phyloP scores from a whole-genome alignment of 257 asterid species.

The Agastache rugosa region DNA sequence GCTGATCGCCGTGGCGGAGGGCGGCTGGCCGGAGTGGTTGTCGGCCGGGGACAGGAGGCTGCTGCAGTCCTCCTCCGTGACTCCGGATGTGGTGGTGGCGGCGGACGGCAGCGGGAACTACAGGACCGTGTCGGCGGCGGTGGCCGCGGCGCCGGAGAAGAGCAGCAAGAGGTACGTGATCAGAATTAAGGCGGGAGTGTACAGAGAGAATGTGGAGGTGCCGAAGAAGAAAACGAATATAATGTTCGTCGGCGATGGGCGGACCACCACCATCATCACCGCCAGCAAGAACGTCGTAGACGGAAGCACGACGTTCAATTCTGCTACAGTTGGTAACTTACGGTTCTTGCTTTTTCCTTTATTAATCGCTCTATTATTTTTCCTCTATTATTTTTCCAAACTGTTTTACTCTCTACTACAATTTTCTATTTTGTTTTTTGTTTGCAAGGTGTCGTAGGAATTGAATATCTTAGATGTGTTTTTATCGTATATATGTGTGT shows the following conservation, averaged over 20 bases:
- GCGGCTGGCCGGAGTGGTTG: conserved; percentile 78
- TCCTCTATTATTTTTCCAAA: neutral
- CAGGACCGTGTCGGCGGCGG: conserved; percentile 75
- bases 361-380: neutral
- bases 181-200: conserved; percentile 75
- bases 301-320: conserved; percentile 81
- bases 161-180: conserved; percentile 66
- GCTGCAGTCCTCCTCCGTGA: conserved; percentile 68
- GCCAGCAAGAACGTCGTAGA: conserved; percentile 64
- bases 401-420: too few species aligned
- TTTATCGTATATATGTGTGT: too few species aligned
- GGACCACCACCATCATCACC: conserved; percentile 72
- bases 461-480: too few species aligned
- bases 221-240: conserved; percentile 61
- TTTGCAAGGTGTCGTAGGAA: too few species aligned
- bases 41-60: conserved; percentile 76
- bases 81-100: conserved; percentile 75
- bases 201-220: conserved; percentile 82
- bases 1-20: conserved; percentile 48
- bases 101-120: conserved; percentile 85
- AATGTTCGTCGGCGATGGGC: conserved; percentile 89
- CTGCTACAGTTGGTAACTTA: conserved; percentile 87
- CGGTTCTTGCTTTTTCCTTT: neutral
- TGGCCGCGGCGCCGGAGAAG: conserved; percentile 77
- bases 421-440: neutral